A percentile compares a stretch with the other conserved stretches of the same genome.
Conservation (phyloP, 1,139 yeast genomes). For the Magnusiomyces suaveolens region DNA sequence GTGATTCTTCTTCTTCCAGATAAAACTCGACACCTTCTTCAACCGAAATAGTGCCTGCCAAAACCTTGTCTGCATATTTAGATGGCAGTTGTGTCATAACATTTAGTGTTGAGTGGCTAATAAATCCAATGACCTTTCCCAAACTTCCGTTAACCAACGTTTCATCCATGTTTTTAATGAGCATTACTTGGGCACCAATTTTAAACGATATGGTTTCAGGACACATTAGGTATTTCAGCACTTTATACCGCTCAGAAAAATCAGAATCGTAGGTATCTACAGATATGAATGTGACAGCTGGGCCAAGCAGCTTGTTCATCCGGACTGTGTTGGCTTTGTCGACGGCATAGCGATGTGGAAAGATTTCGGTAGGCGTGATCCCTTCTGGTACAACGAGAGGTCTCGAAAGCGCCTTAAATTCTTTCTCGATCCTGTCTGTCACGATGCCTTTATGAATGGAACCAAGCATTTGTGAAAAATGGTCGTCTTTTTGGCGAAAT, state of each 20-base stretch:
- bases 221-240: slow-evolving; percentile 48
- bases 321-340: slow-evolving; percentile 61
- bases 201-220: slow-evolving; percentile 55
- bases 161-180: slow-evolving; percentile 81
- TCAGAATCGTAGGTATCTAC: slow-evolving; percentile 53
- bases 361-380: slow-evolving; percentile 77
- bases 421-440: slow-evolving; percentile 42
- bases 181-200: slow-evolving; percentile 90
- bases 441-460: slow-evolving; percentile 74
- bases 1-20: neutral
- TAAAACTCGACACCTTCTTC: slow-evolving; percentile 13
- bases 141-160: slow-evolving; percentile 85
- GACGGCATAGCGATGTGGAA: slow-evolving; percentile 76
- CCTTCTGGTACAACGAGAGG: slow-evolving; percentile 53
- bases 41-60: slow-evolving; percentile 11
- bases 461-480: slow-evolving; percentile 74
- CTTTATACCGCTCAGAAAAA: slow-evolving; percentile 10
- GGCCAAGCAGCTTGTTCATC: slow-evolving; percentile 44
- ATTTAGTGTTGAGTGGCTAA: slow-evolving; percentile 44
- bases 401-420: slow-evolving; percentile 50
- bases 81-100: slow-evolving; percentile 18
- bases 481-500: slow-evolving; percentile 82
- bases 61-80: slow-evolving; percentile 9
- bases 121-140: slow-evolving; percentile 74
- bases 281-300: slow-evolving; percentile 43